Evolutionary conservation across 345 rosid genomes (phyloP).

Genomic region (Melastoma malabathricum): DNA sequence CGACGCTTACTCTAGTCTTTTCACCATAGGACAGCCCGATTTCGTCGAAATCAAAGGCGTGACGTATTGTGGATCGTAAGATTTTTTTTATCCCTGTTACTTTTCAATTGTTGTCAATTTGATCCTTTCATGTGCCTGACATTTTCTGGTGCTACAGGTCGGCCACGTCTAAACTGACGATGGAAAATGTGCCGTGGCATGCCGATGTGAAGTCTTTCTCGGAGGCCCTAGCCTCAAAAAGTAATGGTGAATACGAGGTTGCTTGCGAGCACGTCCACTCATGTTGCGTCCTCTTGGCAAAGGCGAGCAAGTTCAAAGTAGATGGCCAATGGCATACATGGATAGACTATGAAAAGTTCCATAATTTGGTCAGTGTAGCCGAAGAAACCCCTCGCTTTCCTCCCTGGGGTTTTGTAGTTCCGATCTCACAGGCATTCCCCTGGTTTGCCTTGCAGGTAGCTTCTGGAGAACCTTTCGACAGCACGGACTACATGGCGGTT

Average conservation of each 20-base stretch:
- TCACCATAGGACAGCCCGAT: constrained; percentile 81
- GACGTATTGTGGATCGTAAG: constrained; percentile 91
- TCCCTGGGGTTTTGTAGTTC: not conserved
- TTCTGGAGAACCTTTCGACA: constrained; percentile 60
- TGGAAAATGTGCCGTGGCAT: constrained; percentile 99
- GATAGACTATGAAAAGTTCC: constrained; percentile 98
- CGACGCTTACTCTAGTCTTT: constrained; percentile 76
- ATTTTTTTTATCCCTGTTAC: not conserved
- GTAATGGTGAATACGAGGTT: constrained; percentile 75
- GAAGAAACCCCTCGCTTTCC: not conserved
- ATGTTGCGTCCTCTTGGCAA: constrained; percentile 90
- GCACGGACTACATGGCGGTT: constrained; percentile 73
- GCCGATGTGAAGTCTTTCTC: constrained; percentile 84
- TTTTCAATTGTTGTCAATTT: constrained; percentile 7
- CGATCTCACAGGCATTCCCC: not conserved
- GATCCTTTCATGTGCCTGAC: constrained; percentile 6
- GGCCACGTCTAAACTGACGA: constrained; percentile 87
- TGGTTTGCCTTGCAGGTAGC: constrained; percentile 40
- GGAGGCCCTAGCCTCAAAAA: constrained; percentile 63
- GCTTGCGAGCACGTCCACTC: constrained; percentile 98
- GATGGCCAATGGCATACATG: constrained; percentile 82
- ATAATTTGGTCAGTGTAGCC: constrained; percentile 52
- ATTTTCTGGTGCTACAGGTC: constrained; percentile 28
- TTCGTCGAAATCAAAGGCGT: constrained; percentile 98
- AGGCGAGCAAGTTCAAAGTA: constrained; percentile 70